Percentiles rank a stretch among this genome's conserved stretches.
These are phyloP conservation scores for Erodium texanum DNA, from an alignment of 441 rosid species.

Conservation along the genomic window DNA sequence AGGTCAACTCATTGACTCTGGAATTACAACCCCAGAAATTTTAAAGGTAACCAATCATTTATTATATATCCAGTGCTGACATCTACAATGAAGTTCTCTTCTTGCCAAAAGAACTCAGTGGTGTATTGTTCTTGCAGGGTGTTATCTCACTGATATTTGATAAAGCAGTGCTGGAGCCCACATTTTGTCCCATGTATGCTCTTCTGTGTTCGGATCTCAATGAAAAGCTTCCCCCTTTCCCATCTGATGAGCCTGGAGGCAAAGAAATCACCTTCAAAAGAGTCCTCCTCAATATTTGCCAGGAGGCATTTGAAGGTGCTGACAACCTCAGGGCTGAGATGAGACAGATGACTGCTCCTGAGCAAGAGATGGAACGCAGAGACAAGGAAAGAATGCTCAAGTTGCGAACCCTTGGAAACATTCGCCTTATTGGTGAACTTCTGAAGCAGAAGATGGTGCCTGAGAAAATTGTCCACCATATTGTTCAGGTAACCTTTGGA, in stretches of 20 bases:
- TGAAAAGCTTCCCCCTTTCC: slow-evolving; percentile 62
- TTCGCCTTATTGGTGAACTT: slow-evolving; percentile 84
- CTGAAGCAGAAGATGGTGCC: slow-evolving; percentile 88
- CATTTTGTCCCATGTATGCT: slow-evolving; percentile 90
- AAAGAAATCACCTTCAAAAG: slow-evolving; percentile 73
- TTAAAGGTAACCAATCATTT: slow-evolving; percentile 37
- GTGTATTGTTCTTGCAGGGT: slow-evolving; percentile 33
- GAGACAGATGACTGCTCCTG: slow-evolving; percentile 62
- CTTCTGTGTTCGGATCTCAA: slow-evolving; percentile 69
- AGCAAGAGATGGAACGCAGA: slow-evolving; percentile 68
- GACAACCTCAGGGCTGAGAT: slow-evolving; percentile 56
- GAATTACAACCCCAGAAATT: slow-evolving; percentile 73
- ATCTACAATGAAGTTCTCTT: neutral
- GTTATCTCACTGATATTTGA: slow-evolving; percentile 76
- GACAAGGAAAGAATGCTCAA: slow-evolving; percentile 68
- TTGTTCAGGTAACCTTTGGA: slow-evolving; percentile 43
- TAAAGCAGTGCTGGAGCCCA: slow-evolving; percentile 85
- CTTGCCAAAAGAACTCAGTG: neutral
- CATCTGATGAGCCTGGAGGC: slow-evolving; percentile 71
- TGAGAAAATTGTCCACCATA: slow-evolving; percentile 73
- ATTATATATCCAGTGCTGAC: neutral
- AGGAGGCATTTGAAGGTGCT: slow-evolving; percentile 91
- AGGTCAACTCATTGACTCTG: slow-evolving; percentile 86
- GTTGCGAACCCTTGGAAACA: slow-evolving; percentile 78
- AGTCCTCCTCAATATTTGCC: slow-evolving; percentile 68